A percentile compares a stretch with the other conserved stretches of the same genome.
Evolutionary conservation across 2,329 filamentous ascomycete species (phyloP).

Genomic region (Elsinoe arachidis): DNA sequence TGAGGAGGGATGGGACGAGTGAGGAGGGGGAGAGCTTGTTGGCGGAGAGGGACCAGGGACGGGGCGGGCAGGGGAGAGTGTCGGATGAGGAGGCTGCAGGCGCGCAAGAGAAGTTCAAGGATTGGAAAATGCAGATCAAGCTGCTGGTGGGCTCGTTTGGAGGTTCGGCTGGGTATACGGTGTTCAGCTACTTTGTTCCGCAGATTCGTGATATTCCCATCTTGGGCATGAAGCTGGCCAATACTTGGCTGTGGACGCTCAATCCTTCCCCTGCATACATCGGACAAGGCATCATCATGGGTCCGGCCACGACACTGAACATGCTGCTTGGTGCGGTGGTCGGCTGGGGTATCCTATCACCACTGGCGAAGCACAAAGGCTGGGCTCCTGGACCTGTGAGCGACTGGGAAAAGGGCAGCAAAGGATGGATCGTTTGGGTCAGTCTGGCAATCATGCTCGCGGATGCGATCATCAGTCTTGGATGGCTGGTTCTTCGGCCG

Average conservation of each 20-base stretch:
- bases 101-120: constrained; percentile 31
- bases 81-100: constrained; percentile 20
- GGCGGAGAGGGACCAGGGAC: constrained; percentile 15
- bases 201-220: constrained; percentile 77
- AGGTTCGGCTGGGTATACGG: constrained; percentile 55
- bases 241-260: constrained; percentile 85
- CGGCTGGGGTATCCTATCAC: constrained; percentile 86
- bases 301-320: constrained; percentile 84
- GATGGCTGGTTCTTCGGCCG: constrained; percentile 64
- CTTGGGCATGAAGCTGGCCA: constrained; percentile 65
- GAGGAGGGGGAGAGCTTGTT: constrained; percentile 32
- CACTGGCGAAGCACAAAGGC: constrained; percentile 71
- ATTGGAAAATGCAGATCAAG: constrained; percentile 56
- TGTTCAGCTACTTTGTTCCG: constrained; percentile 85
- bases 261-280: constrained; percentile 97
- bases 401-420: constrained; percentile 87
- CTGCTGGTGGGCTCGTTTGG: constrained; percentile 52
- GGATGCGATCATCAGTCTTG: constrained; percentile 80
- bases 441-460: constrained; percentile 94
- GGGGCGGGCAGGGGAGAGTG: background rate
- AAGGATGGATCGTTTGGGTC: constrained; percentile 98
- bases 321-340: constrained; percentile 87
- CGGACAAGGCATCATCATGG: constrained; percentile 98
- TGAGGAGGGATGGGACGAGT: constrained; percentile 18
- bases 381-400: constrained; percentile 84